phyloP scores from a whole-genome alignment of 805 yeast species.

The Wickerhamiella australiensis region DNA sequence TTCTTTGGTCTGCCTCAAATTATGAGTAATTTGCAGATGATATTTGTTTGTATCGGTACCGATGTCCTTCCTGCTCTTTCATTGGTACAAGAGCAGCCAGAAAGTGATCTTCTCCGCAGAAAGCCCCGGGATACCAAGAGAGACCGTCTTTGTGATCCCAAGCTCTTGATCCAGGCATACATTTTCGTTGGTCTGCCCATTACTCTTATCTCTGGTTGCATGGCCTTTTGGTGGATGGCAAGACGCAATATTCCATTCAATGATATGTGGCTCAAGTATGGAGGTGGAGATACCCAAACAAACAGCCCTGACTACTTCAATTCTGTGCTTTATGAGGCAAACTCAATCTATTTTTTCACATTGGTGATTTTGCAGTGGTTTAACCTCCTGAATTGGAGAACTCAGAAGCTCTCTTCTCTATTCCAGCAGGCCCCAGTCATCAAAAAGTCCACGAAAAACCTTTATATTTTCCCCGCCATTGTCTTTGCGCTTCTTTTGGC shows the following conservation, averaged over 20 bases:
- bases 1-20: slow-evolving; percentile 41
- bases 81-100: slow-evolving; percentile 36
- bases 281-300: slow-evolving; percentile 17
- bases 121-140: slow-evolving; percentile 35
- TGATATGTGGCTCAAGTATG: slow-evolving; percentile 31
- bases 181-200: slow-evolving; percentile 34
- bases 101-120: slow-evolving; percentile 33
- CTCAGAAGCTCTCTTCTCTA: slow-evolving; percentile 31
- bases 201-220: slow-evolving; percentile 33
- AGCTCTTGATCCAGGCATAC: slow-evolving; percentile 35
- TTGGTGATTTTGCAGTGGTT: slow-evolving; percentile 39
- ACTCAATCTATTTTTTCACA: slow-evolving; percentile 37
- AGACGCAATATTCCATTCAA: slow-evolving; percentile 31
- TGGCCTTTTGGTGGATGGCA: slow-evolving; percentile 31
- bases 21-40: slow-evolving; percentile 40
- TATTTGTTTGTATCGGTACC: slow-evolving; percentile 38
- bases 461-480: slow-evolving; percentile 27
- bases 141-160: slow-evolving; percentile 34
- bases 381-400: slow-evolving; percentile 35
- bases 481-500: slow-evolving; percentile 32
- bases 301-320: background rate
- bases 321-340: slow-evolving; percentile 26
- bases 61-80: slow-evolving; percentile 37
- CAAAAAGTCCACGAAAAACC: slow-evolving; percentile 24
- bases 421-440: slow-evolving; percentile 34